Base-by-base conservation (phyloP, 768 basidiomycete genomes). In the Sutorius australiensis region DNA sequence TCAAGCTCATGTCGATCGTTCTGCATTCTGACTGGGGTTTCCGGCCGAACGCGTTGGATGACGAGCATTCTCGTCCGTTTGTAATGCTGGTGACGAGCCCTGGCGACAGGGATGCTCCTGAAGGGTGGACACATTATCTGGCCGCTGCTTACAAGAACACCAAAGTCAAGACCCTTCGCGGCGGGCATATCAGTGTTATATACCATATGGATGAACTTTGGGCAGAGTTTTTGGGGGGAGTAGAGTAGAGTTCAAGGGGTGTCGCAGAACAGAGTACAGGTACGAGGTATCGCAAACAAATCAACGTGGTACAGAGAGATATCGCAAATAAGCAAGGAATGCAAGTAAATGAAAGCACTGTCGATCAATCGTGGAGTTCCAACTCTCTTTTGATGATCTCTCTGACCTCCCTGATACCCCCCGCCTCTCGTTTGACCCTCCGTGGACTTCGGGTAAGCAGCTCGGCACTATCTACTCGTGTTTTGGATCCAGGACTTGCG, bases 351-450 rank as follows among this genome's bases (percentile, higher is more conserved):
- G 60, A 58, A 56, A 67, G 67, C 65, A 68, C 31, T 54, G 55
- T 57, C 28, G 33, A 53, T 67, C 62, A 76, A 51, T 89, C 87
- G 48, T 83, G 75, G 57, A 84, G 67, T 70, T 91, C 89, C 61
- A 92, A 72, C 72, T 92, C 90, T 57, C 78, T 75, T 61, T 88
- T 78, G 63, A 92, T 88, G 62, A 89, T 84, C 69, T 92, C 90
- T 52, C 89, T 74, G 31, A 92, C 89, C 66, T 88, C 81, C 36
- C 90, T 77, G 59, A 92, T 73, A 0, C 89, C 88, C 31, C 89
- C 86, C 6, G 73, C 78, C 62, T 90, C 87, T 27, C 75, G 77
- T 63, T 82, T 86, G 33, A 92, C 83, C 54, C 80, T 73, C 51
- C 80, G 80, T 7, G 90, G 90, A 67, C 89, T 92, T 43, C 89